Base-by-base conservation (phyloP, 2,329 filamentous ascomycete species). In the Penicillium sp. region DNA sequence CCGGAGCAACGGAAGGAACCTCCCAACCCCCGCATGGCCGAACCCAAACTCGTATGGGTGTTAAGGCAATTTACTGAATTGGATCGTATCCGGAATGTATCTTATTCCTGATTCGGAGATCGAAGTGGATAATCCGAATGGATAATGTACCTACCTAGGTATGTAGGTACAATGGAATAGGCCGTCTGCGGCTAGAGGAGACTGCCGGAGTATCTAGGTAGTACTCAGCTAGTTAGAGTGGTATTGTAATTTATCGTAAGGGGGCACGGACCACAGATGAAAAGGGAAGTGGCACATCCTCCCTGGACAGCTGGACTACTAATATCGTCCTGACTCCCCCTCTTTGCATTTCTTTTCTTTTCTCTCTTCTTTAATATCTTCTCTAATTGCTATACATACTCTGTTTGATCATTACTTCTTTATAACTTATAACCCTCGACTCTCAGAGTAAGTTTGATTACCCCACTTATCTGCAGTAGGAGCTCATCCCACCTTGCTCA, bases 1-100 rank as follows among this genome's bases (percentile, higher is more conserved):
- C 69, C 69, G 69, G 69, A 66, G 69, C 63, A 72, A 71, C 69
- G 69, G 69, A 72, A 72, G 61, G 53, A 54, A 50, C 56, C 39
- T 56, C 58, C 53, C 59, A 62, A 57, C 61, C 69, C 69, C 67
- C 69, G 69, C 69, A 72, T 70, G 66, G 63, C 69, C 69, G 69
- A 70, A 62, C 50, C 58, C 62, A 51, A 51, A 61, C 60, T 50
- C 37, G 18, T n/a, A 10, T n/a, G 22, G 50, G 37, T 35, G 37
- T 35, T 44, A 35, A n/a, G 13, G 8, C 2, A 26, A 26, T 13
- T 11, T 10, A 11, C 7, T 32, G 29, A 18, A 43, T 13, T 31
- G n/a, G 8, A 32, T 7, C 20, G 44, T 34, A 46, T 16, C n/a
- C 18, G 20, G 9, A 34, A 22, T 46, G 18, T 22, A 46, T 34